Percentiles rank a stretch among this genome's conserved stretches.
Evolutionary conservation across 2,329 filamentous ascomycete species (phyloP).

Genomic region (Hypoxylon sp.): DNA sequence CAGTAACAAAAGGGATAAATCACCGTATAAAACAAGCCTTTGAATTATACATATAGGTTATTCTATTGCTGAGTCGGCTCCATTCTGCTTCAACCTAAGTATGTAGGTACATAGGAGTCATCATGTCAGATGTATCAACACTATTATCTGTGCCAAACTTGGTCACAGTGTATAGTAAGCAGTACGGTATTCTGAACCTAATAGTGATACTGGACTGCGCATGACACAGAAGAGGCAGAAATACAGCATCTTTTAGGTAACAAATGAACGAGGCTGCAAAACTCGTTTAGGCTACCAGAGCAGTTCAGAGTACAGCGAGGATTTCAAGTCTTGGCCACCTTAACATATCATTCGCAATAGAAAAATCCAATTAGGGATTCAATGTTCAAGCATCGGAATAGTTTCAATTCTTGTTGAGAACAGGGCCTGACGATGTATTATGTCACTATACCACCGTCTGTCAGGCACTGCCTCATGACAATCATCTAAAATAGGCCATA

Average conservation of each 20-base stretch:
- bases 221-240: too few species aligned
- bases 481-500: constrained; percentile 29
- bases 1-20: neutral
- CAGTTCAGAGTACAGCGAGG: neutral
- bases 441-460: constrained; percentile 13
- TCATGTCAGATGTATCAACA: neutral
- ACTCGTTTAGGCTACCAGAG: neutral
- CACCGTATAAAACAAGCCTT: neutral
- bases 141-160: neutral
- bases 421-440: constrained; percentile 29
- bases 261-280: neutral
- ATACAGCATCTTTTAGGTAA: too few species aligned
- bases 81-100: too few species aligned
- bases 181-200: neutral
- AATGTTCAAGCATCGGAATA: constrained; percentile 11
- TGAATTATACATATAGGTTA: neutral
- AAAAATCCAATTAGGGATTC: neutral
- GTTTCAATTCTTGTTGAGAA: constrained; percentile 15
- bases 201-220: too few species aligned
- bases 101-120: too few species aligned
- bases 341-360: neutral
- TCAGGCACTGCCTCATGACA: constrained; percentile 13
- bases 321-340: neutral
- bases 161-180: neutral
- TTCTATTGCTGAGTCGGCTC: neutral